Percentiles rank a stretch among this genome's conserved stretches.
Evolutionary conservation across 129 eudicot genomes (phyloP).

Genomic region (Centaurea solstitialis): DNA sequence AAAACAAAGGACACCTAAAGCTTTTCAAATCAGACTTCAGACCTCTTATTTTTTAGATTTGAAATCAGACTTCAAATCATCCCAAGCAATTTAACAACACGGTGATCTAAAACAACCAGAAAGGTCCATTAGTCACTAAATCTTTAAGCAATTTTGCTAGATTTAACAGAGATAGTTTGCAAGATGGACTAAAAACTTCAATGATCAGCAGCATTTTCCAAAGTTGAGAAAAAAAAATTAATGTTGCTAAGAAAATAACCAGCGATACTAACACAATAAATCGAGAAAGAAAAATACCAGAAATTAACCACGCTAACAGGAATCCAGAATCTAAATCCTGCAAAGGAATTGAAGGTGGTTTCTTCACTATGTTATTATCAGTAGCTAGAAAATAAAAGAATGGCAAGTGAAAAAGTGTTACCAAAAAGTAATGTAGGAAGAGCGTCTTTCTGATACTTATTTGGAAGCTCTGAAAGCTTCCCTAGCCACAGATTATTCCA

Average conservation of each 20-base stretch:
- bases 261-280: background rate
- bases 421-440: slow-evolving; percentile 76
- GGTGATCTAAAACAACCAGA: background rate
- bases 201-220: background rate
- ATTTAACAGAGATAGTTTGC: background rate
- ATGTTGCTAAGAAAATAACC: background rate
- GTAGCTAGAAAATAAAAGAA: background rate
- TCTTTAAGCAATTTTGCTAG: no score
- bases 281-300: slow-evolving; percentile 53
- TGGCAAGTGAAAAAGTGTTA: slow-evolving; percentile 20
- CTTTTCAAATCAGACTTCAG: background rate
- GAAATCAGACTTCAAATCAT: background rate
- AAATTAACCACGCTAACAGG: slow-evolving; percentile 86
- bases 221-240: no score
- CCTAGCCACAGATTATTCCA: slow-evolving; percentile 97
- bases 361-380: background rate
- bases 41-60: no score
- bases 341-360: slow-evolving; percentile 15
- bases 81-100: background rate
- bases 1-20: background rate
- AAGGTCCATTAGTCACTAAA: background rate
- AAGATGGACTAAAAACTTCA: background rate
- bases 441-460: slow-evolving; percentile 78
- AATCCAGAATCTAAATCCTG: slow-evolving; percentile 98
- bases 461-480: slow-evolving; percentile 87